phyloP scores from a whole-genome alignment of 768 basidiomycete species.

The Cystofilobasidium ferigula region DNA sequence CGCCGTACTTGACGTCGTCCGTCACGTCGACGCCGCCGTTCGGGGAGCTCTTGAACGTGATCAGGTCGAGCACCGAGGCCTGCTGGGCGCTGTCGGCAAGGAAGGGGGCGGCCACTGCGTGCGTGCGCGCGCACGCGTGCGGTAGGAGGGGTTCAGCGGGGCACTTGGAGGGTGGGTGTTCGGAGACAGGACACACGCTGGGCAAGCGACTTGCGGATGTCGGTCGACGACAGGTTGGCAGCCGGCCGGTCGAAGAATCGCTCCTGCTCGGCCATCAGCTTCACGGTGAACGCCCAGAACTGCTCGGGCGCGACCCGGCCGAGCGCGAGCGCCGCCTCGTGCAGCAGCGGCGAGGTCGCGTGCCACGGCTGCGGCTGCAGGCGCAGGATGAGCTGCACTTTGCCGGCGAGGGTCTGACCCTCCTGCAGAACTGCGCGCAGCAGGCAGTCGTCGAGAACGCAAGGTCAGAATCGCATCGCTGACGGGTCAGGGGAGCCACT shows the following conservation, averaged over 20 bases:
- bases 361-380: slow-evolving; percentile 16
- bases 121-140: background rate
- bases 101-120: background rate
- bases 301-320: slow-evolving; percentile 58
- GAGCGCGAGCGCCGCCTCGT: slow-evolving; percentile 73
- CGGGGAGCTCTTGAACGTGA: slow-evolving; percentile 42
- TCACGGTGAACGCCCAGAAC: slow-evolving; percentile 67
- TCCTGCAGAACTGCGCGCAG: slow-evolving; percentile 36
- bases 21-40: slow-evolving; percentile 78
- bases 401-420: background rate
- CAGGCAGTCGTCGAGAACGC: too few species aligned
- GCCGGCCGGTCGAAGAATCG: slow-evolving; percentile 19
- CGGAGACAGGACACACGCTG: background rate
- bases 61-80: background rate
- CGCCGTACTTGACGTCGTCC: slow-evolving; percentile 79
- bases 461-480: too few species aligned
- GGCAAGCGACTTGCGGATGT: slow-evolving; percentile 51
- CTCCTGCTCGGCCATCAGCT: slow-evolving; percentile 40
- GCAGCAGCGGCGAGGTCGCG: slow-evolving; percentile 48
- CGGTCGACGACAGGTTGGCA: slow-evolving; percentile 44
- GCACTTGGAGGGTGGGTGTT: background rate
- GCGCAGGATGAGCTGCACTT: slow-evolving; percentile 11
- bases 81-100: background rate
- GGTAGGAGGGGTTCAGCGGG: too few species aligned
- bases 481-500: too few species aligned